These are phyloP conservation scores for Pseudocercospora cruenta DNA, from an alignment of 2,329 filamentous ascomycete species.

Conservation along the genomic window DNA sequence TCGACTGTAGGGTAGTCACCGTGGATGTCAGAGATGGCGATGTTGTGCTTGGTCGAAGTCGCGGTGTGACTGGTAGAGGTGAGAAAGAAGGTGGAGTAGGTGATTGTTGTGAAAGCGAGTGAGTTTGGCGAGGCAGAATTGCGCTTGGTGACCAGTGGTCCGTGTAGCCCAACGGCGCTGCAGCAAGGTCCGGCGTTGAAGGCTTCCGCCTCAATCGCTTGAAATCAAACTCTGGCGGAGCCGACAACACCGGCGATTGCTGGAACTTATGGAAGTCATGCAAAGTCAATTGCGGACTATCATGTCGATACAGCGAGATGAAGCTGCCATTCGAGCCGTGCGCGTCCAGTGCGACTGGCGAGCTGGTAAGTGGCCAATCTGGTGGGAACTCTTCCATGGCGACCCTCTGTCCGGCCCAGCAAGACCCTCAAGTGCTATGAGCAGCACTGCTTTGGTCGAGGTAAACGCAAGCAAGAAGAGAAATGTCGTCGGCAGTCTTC, in stretches of 20 bases:
- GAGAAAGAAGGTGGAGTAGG: conserved; percentile 11
- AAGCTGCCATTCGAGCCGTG: conserved; percentile 13
- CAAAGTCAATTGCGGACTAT: conserved; percentile 25
- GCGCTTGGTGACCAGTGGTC: conserved; percentile 14
- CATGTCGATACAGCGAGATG: conserved; percentile 15
- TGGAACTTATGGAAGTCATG: conserved; percentile 28
- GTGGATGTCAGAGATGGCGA: conserved; percentile 33
- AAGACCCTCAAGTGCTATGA: background rate
- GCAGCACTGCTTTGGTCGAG: background rate
- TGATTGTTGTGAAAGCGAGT: conserved; percentile 18
- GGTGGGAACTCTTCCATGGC: background rate
- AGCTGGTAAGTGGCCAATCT: conserved; percentile 15
- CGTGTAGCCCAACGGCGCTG: conserved; percentile 7
- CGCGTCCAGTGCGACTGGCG: conserved; percentile 5
- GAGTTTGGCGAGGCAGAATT: conserved; percentile 21
- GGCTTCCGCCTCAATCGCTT: conserved; percentile 24
- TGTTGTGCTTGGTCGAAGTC: conserved; percentile 25
- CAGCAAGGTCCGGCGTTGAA: conserved; percentile 23
- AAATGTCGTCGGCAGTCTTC: background rate
- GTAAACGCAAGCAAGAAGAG: background rate
- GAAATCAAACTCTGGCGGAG: conserved; percentile 21
- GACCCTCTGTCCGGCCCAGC: background rate
- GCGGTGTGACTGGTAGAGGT: conserved; percentile 24
- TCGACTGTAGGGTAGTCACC: conserved; percentile 31
- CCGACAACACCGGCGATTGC: conserved; percentile 21